Conservation (phyloP, 495 filamentous ascomycete species). For the Neurospora sp. region DNA sequence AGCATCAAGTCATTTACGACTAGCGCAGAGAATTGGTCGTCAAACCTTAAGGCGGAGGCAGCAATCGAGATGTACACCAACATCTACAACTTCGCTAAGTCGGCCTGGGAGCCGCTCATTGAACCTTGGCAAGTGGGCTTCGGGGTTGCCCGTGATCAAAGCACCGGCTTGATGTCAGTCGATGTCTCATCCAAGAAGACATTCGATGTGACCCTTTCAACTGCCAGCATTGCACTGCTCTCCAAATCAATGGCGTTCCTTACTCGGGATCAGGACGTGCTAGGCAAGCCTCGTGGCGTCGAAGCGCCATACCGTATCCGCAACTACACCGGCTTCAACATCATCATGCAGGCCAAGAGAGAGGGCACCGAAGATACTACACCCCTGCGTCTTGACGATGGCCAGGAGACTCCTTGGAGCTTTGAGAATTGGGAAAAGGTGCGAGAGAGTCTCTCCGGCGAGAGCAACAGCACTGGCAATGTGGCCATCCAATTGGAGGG, state of each 20-base stretch:
- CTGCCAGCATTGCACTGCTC: conserved; percentile 83
- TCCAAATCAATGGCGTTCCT: conserved; percentile 91
- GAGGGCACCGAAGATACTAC: conserved; percentile 44
- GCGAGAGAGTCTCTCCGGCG: conserved; percentile 79
- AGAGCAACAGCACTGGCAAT: conserved; percentile 57
- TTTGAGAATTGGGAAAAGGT: conserved; percentile 93
- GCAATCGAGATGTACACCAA: conserved; percentile 89
- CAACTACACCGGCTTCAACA: conserved; percentile 89
- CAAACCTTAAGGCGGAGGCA: conserved; percentile 74
- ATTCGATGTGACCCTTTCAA: conserved; percentile 85
- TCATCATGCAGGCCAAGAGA: conserved; percentile 70
- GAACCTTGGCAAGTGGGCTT: conserved; percentile 95
- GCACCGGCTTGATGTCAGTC: conserved; percentile 66
- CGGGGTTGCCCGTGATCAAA: conserved; percentile 69
- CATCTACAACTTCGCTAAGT: conserved; percentile 98
- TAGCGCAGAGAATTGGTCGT: conserved; percentile 81
- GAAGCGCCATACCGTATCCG: conserved; percentile 90
- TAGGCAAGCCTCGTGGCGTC: conserved; percentile 82
- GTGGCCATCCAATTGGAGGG: conserved; percentile 80
- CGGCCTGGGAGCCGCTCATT: conserved; percentile 91
- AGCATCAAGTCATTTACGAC: conserved; percentile 84
- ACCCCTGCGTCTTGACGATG: conserved; percentile 75
- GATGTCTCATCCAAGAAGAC: conserved; percentile 80
- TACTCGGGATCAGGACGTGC: conserved; percentile 77
- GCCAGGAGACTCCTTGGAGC: conserved; percentile 86